A percentile compares a stretch with the other conserved stretches of the same genome.
Evolutionary conservation across 495 filamentous ascomycete genomes (phyloP).

Genomic region (Trichocladium antarcticum): DNA sequence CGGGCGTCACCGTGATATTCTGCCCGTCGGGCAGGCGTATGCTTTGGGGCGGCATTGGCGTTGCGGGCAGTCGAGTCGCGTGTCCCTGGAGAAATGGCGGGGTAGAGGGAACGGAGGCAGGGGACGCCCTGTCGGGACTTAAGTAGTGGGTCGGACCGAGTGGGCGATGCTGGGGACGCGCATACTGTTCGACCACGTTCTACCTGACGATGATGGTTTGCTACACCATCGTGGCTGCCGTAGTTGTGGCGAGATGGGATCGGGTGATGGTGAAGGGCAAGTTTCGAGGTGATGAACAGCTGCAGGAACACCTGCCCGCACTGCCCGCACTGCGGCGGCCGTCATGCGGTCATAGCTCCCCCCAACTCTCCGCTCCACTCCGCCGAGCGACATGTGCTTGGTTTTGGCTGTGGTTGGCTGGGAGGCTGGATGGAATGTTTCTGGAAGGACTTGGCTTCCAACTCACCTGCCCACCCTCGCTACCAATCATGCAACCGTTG

Average conservation of each 20-base stretch:
- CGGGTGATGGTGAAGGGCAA: neutral
- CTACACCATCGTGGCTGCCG: neutral
- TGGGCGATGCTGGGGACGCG: neutral
- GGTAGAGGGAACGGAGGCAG: no score
- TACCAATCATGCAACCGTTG: no score
- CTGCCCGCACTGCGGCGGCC: no score
- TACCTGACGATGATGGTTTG: neutral
- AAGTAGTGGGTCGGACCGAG: no score
- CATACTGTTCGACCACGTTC: neutral
- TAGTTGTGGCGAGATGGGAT: neutral
- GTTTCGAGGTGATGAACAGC: no score
- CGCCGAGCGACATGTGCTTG: no score
- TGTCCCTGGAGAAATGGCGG: neutral
- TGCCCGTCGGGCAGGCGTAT: constrained; percentile 78
- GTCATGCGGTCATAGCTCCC: neutral
- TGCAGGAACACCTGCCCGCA: no score
- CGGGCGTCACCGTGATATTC: constrained; percentile 63
- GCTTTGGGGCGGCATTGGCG: constrained; percentile 30
- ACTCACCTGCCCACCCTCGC: no score
- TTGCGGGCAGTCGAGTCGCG: neutral
- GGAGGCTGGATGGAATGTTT: neutral
- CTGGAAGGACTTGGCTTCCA: no score
- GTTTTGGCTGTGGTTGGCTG: no score
- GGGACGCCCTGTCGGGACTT: no score
- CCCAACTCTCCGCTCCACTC: neutral